A percentile compares a stretch with the other conserved stretches of the same genome.
These are phyloP conservation scores for Ceratocystis harringtonii DNA, from an alignment of 2,329 filamentous ascomycete genomes.

Conservation along the genomic window DNA sequence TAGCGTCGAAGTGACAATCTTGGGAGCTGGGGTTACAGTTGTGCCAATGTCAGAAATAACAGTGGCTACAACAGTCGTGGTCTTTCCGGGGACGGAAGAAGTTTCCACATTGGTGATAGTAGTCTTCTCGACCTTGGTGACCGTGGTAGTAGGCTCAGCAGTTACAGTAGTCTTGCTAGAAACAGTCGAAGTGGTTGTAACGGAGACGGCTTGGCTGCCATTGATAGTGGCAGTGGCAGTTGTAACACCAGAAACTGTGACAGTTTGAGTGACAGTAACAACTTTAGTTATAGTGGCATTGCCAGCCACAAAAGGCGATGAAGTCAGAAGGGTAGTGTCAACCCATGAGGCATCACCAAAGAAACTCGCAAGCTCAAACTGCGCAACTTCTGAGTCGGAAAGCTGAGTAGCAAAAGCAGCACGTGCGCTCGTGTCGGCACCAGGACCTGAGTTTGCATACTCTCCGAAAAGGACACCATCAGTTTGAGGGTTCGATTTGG, in stretches of 20 bases:
- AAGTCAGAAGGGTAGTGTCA: conserved; percentile 2
- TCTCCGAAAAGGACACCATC: conserved; percentile 41
- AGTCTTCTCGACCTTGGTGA: neutral
- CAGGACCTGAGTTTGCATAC: conserved; percentile 43
- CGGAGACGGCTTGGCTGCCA: neutral
- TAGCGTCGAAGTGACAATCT: neutral
- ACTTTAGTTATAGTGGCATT: conserved; percentile 1
- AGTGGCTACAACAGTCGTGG: neutral
- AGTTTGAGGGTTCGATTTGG: conserved; percentile 32
- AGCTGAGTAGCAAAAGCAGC: conserved; percentile 31
- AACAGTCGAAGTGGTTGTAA: conserved; percentile 1
- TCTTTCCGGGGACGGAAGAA: neutral
- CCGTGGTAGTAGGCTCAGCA: neutral
- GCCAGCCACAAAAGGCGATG: conserved; percentile 4
- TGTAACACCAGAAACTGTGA: neutral
- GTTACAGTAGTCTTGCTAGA: neutral
- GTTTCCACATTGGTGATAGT: neutral
- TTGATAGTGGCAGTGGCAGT: neutral
- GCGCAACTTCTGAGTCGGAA: conserved; percentile 2
- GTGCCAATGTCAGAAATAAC: neutral
- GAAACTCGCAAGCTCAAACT: conserved; percentile 7
- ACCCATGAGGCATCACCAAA: conserved; percentile 8
- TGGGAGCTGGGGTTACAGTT: neutral
- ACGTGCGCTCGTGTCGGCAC: conserved; percentile 34
- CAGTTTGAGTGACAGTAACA: conserved; percentile 4